Conservation (phyloP, 768 basidiomycete species). For the Cystoderma amianthinum region DNA sequence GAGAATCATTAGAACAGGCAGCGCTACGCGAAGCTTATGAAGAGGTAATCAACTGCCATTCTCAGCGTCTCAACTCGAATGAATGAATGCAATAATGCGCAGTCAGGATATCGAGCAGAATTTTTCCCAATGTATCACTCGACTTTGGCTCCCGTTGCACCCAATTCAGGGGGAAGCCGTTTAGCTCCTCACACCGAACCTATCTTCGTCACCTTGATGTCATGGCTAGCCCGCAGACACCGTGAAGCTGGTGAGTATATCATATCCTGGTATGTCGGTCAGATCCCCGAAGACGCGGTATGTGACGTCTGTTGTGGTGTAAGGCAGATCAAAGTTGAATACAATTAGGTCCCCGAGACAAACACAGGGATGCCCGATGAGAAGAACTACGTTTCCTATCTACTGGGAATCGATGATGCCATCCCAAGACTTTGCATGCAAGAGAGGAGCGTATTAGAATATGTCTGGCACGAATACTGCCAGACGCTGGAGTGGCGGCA, state of each 20-base stretch:
- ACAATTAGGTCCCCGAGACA: conserved; percentile 30
- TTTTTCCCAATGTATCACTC: conserved; percentile 39
- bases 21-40: conserved; percentile 63
- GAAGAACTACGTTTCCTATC: conserved; percentile 33
- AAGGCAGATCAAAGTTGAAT: neutral
- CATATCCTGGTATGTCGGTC: conserved; percentile 48
- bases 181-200: conserved; percentile 28
- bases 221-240: conserved; percentile 16
- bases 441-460: conserved; percentile 26
- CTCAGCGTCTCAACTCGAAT: too few relatives aligned
- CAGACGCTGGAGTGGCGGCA: conserved; percentile 14
- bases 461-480: conserved; percentile 30
- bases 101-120: conserved; percentile 44
- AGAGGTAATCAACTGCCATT: conserved; percentile 48
- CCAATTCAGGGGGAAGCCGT: conserved; percentile 7
- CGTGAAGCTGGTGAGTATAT: conserved; percentile 38
- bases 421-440: conserved; percentile 15
- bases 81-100: conserved; percentile 1
- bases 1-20: conserved; percentile 52
- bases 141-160: conserved; percentile 33
- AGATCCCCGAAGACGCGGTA: conserved; percentile 46
- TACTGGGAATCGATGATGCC: conserved; percentile 41
- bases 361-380: conserved; percentile 58
- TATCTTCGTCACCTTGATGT: conserved; percentile 27
- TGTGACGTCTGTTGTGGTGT: conserved; percentile 10